Base-by-base conservation (phyloP, 2,329 filamentous ascomycete species). In the Macrophomina pseudophaseolina region DNA sequence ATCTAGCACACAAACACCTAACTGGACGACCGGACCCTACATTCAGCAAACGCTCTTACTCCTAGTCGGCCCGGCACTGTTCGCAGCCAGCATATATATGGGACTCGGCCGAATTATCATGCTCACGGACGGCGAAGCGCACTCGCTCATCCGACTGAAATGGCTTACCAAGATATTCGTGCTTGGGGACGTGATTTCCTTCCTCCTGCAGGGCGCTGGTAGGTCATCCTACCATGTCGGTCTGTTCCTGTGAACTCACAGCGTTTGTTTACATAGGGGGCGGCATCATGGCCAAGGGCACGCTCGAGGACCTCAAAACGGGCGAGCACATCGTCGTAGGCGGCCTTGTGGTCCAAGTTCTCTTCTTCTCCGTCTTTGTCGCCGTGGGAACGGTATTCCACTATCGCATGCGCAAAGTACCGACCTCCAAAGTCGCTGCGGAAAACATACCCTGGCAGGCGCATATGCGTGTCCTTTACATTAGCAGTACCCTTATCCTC, bases 321-420 rank as follows among this genome's bases (percentile, higher is more conserved):
- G n/a, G n/a, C 5, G 14, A 40, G n/a, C 6, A 16, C 28, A 4
- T 35, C 16, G 3, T 5, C 46, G 73, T 86, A 18, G 79, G 71
- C 8, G 84, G 84, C 1, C 76, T 86, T 4, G 75, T 81, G 16
- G 72, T 86, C 40, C 84, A 87, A 68, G 76, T 86, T 67, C 58
- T 78, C 64, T 82, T 84, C 70, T 86, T 86, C 72, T 74, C 79
- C 12, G 78, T 83, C 66, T 86, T 86, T 75, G 70, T 77, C 67
- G 56, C 75, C 52, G 66, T 70, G n/a, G 72, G 70, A 4, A 35
- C 75, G 58, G n/a, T n/a, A n/a, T 78, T 75, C 68, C 70, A 77
- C 52, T 1, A 3, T 6, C 5, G 46, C n/a, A 5, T 38, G 7
- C 74, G 67, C 69, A 59, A 71, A 8, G n/a, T n/a, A n/a, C n/a